Evolutionary conservation across 192 early-diverging fungal genomes (phyloP), one percentile per base, ranked within the genome.

Genomic region (Gryganskiella cystojenkinii): DNA sequence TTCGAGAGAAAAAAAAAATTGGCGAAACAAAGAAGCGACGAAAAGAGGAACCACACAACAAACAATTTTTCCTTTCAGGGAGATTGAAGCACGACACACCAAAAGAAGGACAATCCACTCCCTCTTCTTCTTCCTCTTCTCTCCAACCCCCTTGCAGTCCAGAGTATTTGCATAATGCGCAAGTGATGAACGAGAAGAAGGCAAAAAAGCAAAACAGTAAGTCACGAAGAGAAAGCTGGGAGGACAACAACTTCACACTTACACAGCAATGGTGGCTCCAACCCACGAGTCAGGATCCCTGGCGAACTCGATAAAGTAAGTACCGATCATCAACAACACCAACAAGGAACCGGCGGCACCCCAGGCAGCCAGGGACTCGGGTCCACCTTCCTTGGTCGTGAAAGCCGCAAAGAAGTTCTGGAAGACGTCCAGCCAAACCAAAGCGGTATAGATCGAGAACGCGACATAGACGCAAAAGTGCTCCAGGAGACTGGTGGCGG

Each of bases 401-500:
- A 78, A 78, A 24, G 74, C 74, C 8, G 74, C 67, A 55, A 78
- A 78, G 44, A 78, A 69, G 66, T 78, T 78, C 20, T 78, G 74
- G 45, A 78, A 64, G 43, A 69, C 74, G 49, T 78, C 74, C 17
- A 78, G 61, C 74, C 66, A 78, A 30, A 69, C 67, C 42, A 78
- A 62, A 40, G 65, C 74, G 10, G 60, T 59, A 56, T 78, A 78
- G 42, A 78, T 43, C 20, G 74, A 78, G 61, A 78, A 78, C 28
- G 74, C 63, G 20, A 78, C 42, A 25, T 78, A 66, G 31, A 78
- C 56, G 44, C 68, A 78, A 30, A 54, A 55, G 45, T 62, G 69
- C 30, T 78, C 74, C 22, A 69, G 2, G 25, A 78, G 5, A 61
- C 63, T 78, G 24, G 74, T 78, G 7, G 74, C 66, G 9, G 74